A percentile compares a stretch with the other conserved stretches of the same genome.
Evolutionary conservation across 2,329 filamentous ascomycete species (phyloP).

Genomic region (Mycosphaerella arachidis): DNA sequence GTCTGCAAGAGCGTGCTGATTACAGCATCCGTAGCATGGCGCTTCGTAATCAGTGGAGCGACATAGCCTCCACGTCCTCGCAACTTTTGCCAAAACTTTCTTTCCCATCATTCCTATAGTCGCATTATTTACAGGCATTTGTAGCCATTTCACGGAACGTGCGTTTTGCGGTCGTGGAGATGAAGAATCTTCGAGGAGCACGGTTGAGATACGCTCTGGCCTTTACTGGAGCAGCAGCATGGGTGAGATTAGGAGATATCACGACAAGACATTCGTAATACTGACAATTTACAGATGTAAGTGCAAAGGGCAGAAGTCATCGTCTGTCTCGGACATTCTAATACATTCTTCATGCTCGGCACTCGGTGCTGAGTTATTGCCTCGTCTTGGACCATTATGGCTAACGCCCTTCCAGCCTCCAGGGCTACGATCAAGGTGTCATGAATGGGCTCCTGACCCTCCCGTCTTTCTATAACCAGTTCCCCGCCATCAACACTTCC

Average conservation of each 20-base stretch:
- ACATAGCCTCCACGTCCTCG: neutral
- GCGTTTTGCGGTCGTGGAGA: neutral
- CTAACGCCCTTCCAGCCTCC: constrained; percentile 10
- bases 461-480: constrained; percentile 37
- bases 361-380: neutral
- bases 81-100: neutral
- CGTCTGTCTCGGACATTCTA: neutral
- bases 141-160: neutral
- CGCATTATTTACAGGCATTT: neutral
- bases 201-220: constrained; percentile 18
- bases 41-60: neutral
- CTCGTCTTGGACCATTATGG: neutral
- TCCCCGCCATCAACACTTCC: constrained; percentile 36
- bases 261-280: too few species aligned
- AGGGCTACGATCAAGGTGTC: constrained; percentile 34
- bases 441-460: constrained; percentile 42
- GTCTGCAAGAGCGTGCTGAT: neutral
- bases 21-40: neutral
- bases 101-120: neutral
- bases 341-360: too few species aligned
- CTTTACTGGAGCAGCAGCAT: constrained; percentile 20
- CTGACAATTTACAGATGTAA: neutral
- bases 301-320: neutral
- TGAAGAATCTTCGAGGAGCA: constrained; percentile 12
- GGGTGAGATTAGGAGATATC: neutral